Evolutionary conservation across 2,329 filamentous ascomycete species (phyloP).

Genomic region (Polytolypa hystricis): DNA sequence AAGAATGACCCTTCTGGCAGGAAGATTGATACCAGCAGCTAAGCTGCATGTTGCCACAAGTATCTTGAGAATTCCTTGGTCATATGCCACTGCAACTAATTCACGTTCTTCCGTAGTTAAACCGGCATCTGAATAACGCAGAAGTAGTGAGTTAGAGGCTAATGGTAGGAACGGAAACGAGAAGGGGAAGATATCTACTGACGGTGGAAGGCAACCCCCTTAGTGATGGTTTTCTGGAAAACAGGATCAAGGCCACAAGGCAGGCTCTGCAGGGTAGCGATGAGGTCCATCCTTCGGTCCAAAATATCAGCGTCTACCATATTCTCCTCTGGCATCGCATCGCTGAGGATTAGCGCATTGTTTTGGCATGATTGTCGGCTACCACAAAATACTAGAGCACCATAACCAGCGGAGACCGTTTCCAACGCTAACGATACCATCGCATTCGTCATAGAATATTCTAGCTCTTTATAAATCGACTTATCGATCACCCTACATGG

Average conservation of each 20-base stretch:
- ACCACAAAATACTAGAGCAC: constrained; percentile 62
- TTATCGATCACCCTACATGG: constrained; percentile 38
- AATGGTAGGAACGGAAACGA: neutral
- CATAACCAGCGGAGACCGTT: constrained; percentile 57
- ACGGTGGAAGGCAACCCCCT: constrained; percentile 66
- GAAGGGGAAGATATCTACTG: constrained; percentile 21
- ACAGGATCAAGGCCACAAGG: constrained; percentile 54
- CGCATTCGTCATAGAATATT: constrained; percentile 55
- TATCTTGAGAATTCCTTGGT: constrained; percentile 55
- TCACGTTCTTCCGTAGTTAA: constrained; percentile 67
- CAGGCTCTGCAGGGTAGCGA: constrained; percentile 56
- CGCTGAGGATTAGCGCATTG: constrained; percentile 56
- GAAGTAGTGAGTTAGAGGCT: constrained; percentile 16
- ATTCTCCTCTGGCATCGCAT: constrained; percentile 47
- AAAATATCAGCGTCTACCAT: constrained; percentile 39
- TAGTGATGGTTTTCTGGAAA: constrained; percentile 52
- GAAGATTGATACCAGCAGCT: constrained; percentile 71
- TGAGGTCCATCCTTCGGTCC: constrained; percentile 51
- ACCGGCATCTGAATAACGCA: constrained; percentile 23
- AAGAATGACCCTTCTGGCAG: constrained; percentile 61
- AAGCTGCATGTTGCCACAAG: constrained; percentile 69
- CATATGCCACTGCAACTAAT: constrained; percentile 59
- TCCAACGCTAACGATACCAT: constrained; percentile 60
- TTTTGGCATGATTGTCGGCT: constrained; percentile 58
- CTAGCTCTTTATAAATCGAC: constrained; percentile 51